Base-by-base conservation (phyloP, 2,329 filamentous ascomycete genomes). In the Cladophialophora carrionii region DNA sequence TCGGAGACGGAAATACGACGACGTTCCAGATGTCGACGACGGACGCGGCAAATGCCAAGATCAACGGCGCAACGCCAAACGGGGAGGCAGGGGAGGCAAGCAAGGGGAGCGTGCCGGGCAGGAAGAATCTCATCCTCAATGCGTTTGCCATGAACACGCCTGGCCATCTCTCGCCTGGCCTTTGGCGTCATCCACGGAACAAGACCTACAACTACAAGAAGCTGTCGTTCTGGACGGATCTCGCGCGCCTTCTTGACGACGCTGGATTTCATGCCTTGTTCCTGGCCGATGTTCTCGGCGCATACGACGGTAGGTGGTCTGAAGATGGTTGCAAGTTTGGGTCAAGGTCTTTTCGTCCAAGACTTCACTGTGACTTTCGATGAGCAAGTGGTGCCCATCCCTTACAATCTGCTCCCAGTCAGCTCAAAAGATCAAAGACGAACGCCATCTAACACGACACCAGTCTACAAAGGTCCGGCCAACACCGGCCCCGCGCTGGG, bases 201-300 rank as follows among this genome's bases (percentile, higher is more conserved):
- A 72, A 77, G 64, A 76, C 75, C 17, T 63, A 75, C 56, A 71
- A 76, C 34, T 80, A 79, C 70, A 78, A 79, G 52, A 77, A 75
- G 20, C 71, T 83, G 26, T 74, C 78, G 20, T 78, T 81, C 68
- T 84, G 82, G 82, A 78, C 80, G 1, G 70, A 76, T 0, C 70
- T 84, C 1, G 82, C 82, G 1, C 77, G 82, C 60, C 77, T 78
- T 59, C 75, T 83, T 1, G 80, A 83, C 46, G 76, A 77, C 10
- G 80, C 79, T 24, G 81, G 81, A 34, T 83, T 83, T 66, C 81
- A 83, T 64, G 80, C 78, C 10, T 78, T 84, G 49, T 84, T 84
- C 73, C 78, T 84, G 54, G 82, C 82, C 3, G 82, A 83, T 64
- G 78, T 82, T 1, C 74, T 83, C 0, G 65, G 65, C 9, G 54